Evolutionary conservation across 768 basidiomycete species (phyloP), one percentile per base, ranked within the genome.

Genomic region (Ramaria sp.): DNA sequence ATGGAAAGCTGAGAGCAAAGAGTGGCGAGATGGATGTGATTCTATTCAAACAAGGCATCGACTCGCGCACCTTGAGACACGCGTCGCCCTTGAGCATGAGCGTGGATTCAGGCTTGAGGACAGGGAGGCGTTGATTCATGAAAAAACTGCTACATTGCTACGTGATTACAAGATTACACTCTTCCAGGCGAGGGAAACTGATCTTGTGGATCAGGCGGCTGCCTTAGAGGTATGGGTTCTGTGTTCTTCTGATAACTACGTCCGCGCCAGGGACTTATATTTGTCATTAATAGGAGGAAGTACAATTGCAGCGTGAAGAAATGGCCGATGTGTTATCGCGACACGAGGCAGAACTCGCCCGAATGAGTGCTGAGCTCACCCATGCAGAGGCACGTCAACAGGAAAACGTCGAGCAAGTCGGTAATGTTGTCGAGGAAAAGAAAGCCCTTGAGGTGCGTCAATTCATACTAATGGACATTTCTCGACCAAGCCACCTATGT

Each of bases 81-180:
- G 73, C 15, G 72, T 77, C 24, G 75, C 77, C 31, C 65, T 87
- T 47, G 79, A 84, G 61, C 71, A 72, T 51, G 82, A 81, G 63
- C 76, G 77, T 52, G 62, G 70, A 42, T 70, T 70, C n/a, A 68
- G 77, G 7, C 67, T 84, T 39, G 77, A 75, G 51, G 78, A 81
- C 66, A 78, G 76, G 68, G 80, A 82, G 46, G 66, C 69, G 15
- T 67, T 74, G 47, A 72, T 85, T 60, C 69, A 69, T 60, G 85
- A 87, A 70, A 81, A 79, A 53, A 62, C 86, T 34, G 73, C 78
- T 51, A 68, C 78, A 46, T 61, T 85, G 38, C 82, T 84, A 63
- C 72, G 86, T 56, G 87, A 91, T 59, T 80, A 73, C 63, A 78
- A 78, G 64, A 76, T 89, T 52, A 78, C 75, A n/a, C 75, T 80